phyloP scores from a whole-genome alignment of 2,329 filamentous ascomycete species.

The Fusarium napiforme region DNA sequence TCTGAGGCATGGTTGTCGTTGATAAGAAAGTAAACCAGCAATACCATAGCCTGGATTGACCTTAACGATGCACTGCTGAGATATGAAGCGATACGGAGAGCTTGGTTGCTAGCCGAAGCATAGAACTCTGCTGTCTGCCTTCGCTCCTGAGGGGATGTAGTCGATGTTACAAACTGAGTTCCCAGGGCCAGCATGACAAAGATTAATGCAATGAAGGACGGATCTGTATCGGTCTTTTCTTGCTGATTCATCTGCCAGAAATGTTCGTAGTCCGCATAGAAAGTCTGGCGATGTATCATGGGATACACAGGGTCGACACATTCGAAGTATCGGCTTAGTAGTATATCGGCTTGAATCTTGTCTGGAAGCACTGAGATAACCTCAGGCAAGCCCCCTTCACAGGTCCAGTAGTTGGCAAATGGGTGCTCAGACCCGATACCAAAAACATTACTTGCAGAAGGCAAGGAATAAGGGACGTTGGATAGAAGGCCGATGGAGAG shows the following conservation, averaged over 20 bases:
- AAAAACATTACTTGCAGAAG: conserved; percentile 80
- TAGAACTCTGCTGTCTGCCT: conserved; percentile 85
- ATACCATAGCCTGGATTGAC: conserved; percentile 82
- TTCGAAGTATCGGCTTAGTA: conserved; percentile 72
- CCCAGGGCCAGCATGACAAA: conserved; percentile 83
- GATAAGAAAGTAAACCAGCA: conserved; percentile 84
- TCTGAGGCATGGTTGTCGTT: conserved; percentile 88
- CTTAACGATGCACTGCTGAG: conserved; percentile 78
- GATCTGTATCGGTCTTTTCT: conserved; percentile 72
- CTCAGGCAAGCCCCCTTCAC: conserved; percentile 77
- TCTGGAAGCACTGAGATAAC: conserved; percentile 80
- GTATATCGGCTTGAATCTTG: conserved; percentile 79
- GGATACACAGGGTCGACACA: conserved; percentile 84
- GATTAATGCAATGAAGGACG: conserved; percentile 76
- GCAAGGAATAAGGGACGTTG: conserved; percentile 76
- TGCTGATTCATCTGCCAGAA: conserved; percentile 73
- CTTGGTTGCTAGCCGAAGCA: conserved; percentile 81
- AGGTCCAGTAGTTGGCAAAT: conserved; percentile 88
- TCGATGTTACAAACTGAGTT: conserved; percentile 76
- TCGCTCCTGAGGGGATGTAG: conserved; percentile 67
- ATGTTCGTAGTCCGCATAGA: conserved; percentile 81
- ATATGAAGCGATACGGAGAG: conserved; percentile 79
- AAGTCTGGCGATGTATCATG: conserved; percentile 79
- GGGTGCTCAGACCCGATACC: conserved; percentile 83
- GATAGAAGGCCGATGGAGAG: conserved; percentile 73